A percentile compares a stretch with the other conserved stretches of the same genome.
Evolutionary conservation across 2,329 filamentous ascomycete species (phyloP).

Genomic region (Gyromitra esculenta): DNA sequence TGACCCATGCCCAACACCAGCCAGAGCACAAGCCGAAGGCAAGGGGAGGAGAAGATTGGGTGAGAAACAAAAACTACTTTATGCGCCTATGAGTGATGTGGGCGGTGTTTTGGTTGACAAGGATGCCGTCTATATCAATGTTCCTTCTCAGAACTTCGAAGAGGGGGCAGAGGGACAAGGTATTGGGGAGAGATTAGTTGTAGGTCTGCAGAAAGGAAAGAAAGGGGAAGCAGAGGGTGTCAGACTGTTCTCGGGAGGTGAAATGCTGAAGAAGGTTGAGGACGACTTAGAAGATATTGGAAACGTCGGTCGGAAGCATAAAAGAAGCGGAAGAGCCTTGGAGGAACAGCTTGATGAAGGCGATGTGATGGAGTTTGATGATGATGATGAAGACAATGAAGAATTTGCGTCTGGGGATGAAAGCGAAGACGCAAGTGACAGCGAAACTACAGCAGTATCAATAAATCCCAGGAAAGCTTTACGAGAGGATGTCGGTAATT

Average conservation of each 20-base stretch:
- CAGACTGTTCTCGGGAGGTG: conserved; percentile 82
- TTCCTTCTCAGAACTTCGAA: conserved; percentile 77
- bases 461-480: conserved; percentile 63
- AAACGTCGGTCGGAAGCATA: conserved; percentile 68
- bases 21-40: conserved; percentile 83
- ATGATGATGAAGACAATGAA: conserved; percentile 68
- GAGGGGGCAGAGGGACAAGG: conserved; percentile 73
- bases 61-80: conserved; percentile 95
- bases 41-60: conserved; percentile 75
- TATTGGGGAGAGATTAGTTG: conserved; percentile 94
- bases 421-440: conserved; percentile 58
- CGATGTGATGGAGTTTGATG: conserved; percentile 64
- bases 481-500: conserved; percentile 60
- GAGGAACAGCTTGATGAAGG: conserved; percentile 68
- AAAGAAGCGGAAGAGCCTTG: conserved; percentile 65
- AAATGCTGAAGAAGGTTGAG: conserved; percentile 70
- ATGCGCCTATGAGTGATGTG: conserved; percentile 98
- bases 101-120: conserved; percentile 96
- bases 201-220: conserved; percentile 73
- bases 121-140: conserved; percentile 90
- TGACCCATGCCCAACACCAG: conserved; percentile 93
- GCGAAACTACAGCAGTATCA: conserved; percentile 61
- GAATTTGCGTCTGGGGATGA: conserved; percentile 62
- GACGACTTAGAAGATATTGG: conserved; percentile 67
- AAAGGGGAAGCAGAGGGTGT: conserved; percentile 81